These are phyloP conservation scores for Rosa lucieae DNA, from an alignment of 306 rosid genomes.

Conservation along the genomic window DNA sequence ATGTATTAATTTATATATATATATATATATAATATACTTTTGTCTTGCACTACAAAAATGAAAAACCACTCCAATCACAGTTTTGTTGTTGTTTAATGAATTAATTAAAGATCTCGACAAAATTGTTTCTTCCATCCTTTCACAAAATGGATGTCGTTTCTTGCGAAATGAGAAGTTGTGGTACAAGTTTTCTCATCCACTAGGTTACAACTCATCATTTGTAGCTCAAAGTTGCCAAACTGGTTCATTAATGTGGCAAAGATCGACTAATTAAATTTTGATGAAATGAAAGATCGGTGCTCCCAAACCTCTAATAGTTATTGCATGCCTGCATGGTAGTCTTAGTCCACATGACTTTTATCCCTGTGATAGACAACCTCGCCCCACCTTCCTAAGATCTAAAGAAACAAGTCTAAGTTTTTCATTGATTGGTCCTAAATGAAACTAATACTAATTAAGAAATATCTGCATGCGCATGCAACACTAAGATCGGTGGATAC, in stretches of 20 bases:
- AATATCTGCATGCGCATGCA: not conserved
- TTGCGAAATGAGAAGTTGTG: conserved; percentile 43
- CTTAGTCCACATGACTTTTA: conserved; percentile 17
- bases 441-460: not conserved
- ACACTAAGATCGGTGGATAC: conserved; percentile 4
- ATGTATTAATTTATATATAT: too few species aligned
- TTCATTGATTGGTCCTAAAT: too few species aligned
- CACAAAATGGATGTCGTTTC: conserved; percentile 24
- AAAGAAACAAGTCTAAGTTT: not conserved
- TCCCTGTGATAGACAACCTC: not conserved
- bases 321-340: conserved; percentile 2
- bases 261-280: not conserved
- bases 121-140: conserved; percentile 9
- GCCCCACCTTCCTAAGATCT: conserved; percentile 11
- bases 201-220: conserved; percentile 19
- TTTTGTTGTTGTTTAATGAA: not conserved
- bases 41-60: not conserved
- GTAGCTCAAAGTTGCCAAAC: conserved; percentile 22
- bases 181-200: conserved; percentile 36
- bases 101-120: not conserved
- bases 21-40: too few species aligned
- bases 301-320: conserved; percentile 25
- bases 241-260: not conserved
- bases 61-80: conserved; percentile 2
- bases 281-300: not conserved